Evolutionary conservation across 2,329 filamentous ascomycete species (phyloP), one percentile per base, ranked within the genome.

Genomic region (Aspergillus terreus): DNA sequence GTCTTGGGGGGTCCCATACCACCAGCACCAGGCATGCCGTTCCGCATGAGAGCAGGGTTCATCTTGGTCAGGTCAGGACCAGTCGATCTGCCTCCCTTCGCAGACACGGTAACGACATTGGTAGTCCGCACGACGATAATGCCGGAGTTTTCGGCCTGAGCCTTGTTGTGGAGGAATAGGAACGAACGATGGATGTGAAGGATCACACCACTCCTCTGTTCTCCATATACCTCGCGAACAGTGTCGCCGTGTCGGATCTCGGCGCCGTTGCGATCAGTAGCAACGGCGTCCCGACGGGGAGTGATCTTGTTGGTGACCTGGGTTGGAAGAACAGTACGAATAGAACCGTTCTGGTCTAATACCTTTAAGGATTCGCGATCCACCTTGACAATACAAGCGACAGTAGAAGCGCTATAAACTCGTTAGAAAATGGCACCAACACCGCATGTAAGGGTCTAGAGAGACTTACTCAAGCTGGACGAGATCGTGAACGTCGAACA

Each of bases 171-270:
- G 49, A 95, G 77, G 76, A 95, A 99, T 15, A 96, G 82, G 67
- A 85, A 95, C n/a, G 90, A 90, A 46, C 94, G 86, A 70, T 97
- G 87, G 51, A 99, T 92, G 70, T 97, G 92, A 51, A 96, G 82
- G 59, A 99, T 95, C 60, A 89, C 89, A 60, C 94, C 94, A 62
- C 87, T 85, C 50, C 90, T 86, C 60, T 87, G 83, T 73, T 96
- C 91, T 32, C 92, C 94, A 17, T 87, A 86, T 54, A 86, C 83
- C 71, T 99, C 94, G 63, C 92, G 92, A 53, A 99, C 90, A 1
- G 90, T 92, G 68, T 99, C 94, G 51, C 95, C 92, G 14, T 86
- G 78, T 53, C 91, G 84, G 58, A 99, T 96, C 69, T 99, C 94
- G 14, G 92, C 91, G 11, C 94, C 92, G 63, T 92, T 91, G 52